These are phyloP conservation scores for Fusarium illudens DNA, from an alignment of 2,329 filamentous ascomycete species.

Conservation along the genomic window DNA sequence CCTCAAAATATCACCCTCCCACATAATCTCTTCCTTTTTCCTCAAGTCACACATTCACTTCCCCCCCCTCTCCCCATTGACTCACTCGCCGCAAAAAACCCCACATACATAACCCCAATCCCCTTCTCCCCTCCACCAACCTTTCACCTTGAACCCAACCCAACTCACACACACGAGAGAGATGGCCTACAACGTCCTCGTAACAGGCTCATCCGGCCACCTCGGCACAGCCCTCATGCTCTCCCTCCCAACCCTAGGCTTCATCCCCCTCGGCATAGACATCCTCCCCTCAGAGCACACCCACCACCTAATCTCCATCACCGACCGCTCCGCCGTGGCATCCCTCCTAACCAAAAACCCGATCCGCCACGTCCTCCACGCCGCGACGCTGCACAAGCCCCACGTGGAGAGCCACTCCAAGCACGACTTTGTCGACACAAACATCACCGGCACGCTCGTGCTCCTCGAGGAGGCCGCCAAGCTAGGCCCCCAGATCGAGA, in stretches of 20 bases:
- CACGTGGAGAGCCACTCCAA: constrained; percentile 57
- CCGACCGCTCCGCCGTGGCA: constrained; percentile 47
- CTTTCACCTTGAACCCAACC: background rate
- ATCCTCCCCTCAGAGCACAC: constrained; percentile 51
- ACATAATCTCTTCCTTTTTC: background rate
- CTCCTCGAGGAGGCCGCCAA: constrained; percentile 52
- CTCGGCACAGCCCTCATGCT: constrained; percentile 58
- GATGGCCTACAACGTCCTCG: constrained; percentile 49
- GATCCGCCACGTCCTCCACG: constrained; percentile 54
- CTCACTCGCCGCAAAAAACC: constrained; percentile 22
- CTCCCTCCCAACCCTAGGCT: constrained; percentile 49
- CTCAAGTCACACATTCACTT: background rate
- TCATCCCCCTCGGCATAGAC: constrained; percentile 55
- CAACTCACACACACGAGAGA: background rate
- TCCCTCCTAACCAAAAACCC: constrained; percentile 44
- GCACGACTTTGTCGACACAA: constrained; percentile 54
- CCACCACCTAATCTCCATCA: constrained; percentile 48
- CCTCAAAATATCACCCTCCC: background rate
- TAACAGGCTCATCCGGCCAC: constrained; percentile 58
- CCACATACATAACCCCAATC: constrained; percentile 30
- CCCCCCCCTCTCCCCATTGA: constrained; percentile 16
- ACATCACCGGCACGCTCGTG: constrained; percentile 54
- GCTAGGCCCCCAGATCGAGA: constrained; percentile 40
- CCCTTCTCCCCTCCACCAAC: background rate
- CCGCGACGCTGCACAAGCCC: constrained; percentile 58